phyloP scores from a whole-genome alignment of 2,329 filamentous ascomycete genomes.

The Colletotrichum cereale region DNA sequence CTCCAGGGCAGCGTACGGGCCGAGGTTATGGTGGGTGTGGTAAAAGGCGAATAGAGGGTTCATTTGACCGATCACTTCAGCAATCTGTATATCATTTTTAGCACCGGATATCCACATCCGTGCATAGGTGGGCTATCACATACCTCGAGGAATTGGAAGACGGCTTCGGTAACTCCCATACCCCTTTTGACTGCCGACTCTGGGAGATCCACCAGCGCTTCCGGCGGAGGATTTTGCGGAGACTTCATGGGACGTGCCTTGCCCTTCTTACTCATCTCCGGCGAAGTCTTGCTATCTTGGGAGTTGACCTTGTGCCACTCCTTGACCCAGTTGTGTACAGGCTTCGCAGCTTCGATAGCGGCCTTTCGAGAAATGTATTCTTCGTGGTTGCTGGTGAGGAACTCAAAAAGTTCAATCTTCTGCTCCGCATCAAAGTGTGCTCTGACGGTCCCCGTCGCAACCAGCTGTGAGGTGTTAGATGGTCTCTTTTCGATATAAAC shows the following conservation, averaged over 20 bases:
- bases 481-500: neutral
- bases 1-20: conserved; percentile 70
- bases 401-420: conserved; percentile 88
- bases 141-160: conserved; percentile 76
- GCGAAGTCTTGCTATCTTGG: conserved; percentile 69
- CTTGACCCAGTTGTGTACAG: conserved; percentile 74
- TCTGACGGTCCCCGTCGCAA: conserved; percentile 81
- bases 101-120: conserved; percentile 27
- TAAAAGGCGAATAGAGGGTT: conserved; percentile 72
- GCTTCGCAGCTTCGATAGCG: conserved; percentile 71
- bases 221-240: conserved; percentile 69
- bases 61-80: conserved; percentile 77
- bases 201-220: conserved; percentile 68
- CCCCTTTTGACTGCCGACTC: conserved; percentile 67
- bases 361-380: conserved; percentile 83
- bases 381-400: conserved; percentile 80
- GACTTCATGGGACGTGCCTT: conserved; percentile 71
- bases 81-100: conserved; percentile 60
- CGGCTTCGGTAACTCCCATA: conserved; percentile 70
- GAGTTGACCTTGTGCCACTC: conserved; percentile 73
- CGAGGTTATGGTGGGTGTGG: conserved; percentile 65
- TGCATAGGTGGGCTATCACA: conserved; percentile 36
- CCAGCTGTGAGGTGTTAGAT: conserved; percentile 64
- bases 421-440: conserved; percentile 84
- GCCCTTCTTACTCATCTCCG: conserved; percentile 76